Evolutionary conservation across 2,329 filamentous ascomycete genomes (phyloP), one percentile per base, ranked within the genome.

Genomic region (Calonectria pseudoreteaudii): DNA sequence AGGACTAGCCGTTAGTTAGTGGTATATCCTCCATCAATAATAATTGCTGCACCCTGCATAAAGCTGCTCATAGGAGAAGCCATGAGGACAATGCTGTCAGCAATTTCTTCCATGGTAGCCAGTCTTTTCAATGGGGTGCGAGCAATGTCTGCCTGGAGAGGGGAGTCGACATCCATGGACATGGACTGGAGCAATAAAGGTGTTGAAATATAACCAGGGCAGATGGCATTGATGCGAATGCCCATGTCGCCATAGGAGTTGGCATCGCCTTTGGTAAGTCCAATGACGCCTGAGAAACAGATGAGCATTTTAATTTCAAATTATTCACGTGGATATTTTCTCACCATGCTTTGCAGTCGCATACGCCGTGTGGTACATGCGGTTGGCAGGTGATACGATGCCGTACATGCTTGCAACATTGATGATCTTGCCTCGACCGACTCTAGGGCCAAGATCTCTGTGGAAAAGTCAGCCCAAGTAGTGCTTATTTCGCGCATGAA

Each of bases 141-240:
- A 1, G 82, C 80, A 26, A 89, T 82, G 66, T 88, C 87, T 2
- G 70, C 76, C 41, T 78, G 80, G 73, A 87, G 82, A 7, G 83
- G 82, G 14, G 79, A 77, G 20, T 78, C 82, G 4, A 76, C 56
- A 13, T 75, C 73, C 9, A 76, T 56, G 53, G 80, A 80, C 69
- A 80, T 80, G 31, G 71, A 70, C 13, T 73, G 36, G 74, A 78
- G 79, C 0, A 86, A 72, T 4, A 88, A 75, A 0, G 87, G 86
- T 3, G 87, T 89, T 56, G 82, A 79, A 41, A 88, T 83, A 75
- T 87, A 89, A 13, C 86, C 89, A 0, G 90, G 90, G 70, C 90
- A 91, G n/a, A 92, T 87, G 3, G 89, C 90, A 77, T 92, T 92
- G 80, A 92, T 89, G 64, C 90, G 87, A 71, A 92, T 90, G 4